phyloP scores from a whole-genome alignment of 805 yeast species.

The Komagataella kurtzmanii region DNA sequence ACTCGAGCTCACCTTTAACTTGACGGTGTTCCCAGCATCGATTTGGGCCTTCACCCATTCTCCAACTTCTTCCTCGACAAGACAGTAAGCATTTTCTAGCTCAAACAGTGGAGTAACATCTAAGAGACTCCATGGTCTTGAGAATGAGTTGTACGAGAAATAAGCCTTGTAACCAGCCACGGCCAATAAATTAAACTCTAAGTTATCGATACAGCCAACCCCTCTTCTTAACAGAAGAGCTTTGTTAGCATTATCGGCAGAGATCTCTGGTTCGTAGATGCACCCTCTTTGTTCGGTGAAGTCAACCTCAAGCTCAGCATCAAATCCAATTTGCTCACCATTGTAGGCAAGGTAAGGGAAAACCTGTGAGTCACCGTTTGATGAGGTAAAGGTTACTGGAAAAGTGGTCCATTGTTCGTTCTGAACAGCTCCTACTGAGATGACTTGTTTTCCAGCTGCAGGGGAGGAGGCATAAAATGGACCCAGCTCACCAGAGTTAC shows the following conservation, averaged over 20 bases:
- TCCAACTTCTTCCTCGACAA: slow-evolving; percentile 3
- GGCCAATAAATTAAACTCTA: neutral
- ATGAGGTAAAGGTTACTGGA: slow-evolving; percentile 3
- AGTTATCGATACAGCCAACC: neutral
- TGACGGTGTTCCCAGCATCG: slow-evolving; percentile 1
- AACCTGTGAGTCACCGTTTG: slow-evolving; percentile 1
- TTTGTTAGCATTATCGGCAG: neutral
- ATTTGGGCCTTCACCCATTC: slow-evolving; percentile 1
- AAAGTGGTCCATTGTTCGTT: slow-evolving; percentile 4
- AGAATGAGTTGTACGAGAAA: slow-evolving; percentile 1
- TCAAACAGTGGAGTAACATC: neutral
- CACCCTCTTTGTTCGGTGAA: neutral
- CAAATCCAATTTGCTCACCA: neutral
- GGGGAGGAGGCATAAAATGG: slow-evolving; percentile 5
- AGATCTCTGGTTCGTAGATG: neutral
- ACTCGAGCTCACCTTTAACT: neutral
- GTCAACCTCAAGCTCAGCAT: neutral
- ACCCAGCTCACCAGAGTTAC: slow-evolving; percentile 8
- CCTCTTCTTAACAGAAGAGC: slow-evolving; percentile 1
- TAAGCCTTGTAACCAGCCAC: neutral
- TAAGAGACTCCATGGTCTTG: neutral
- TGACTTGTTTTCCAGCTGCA: slow-evolving; percentile 4
- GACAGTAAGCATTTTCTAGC: neutral
- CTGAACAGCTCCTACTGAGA: slow-evolving; percentile 5
- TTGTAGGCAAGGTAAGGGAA: neutral